Evolutionary conservation across 805 yeast genomes (phyloP).

Genomic region (Cyberlindnera bimundalis): DNA sequence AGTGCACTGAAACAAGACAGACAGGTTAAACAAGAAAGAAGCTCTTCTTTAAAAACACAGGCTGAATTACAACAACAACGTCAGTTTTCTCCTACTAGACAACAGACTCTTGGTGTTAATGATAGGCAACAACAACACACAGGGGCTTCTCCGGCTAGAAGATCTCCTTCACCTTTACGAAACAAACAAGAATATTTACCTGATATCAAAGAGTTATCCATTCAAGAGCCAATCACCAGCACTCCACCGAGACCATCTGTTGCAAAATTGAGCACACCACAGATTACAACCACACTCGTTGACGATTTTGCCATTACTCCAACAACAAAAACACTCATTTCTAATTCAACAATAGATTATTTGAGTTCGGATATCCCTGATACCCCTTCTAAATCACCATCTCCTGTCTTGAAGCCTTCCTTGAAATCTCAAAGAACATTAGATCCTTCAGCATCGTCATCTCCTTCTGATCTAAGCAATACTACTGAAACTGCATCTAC

Average conservation of each 20-base stretch:
- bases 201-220: conserved; percentile 14
- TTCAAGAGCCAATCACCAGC: background rate
- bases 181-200: conserved; percentile 8
- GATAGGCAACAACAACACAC: background rate
- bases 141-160: conserved; percentile 2
- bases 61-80: conserved; percentile 4
- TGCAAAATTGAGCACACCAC: conserved; percentile 1
- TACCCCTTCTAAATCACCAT: conserved; percentile 2
- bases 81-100: background rate
- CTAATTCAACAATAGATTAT: background rate
- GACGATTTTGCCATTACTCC: background rate
- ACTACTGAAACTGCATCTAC: conserved; percentile 11
- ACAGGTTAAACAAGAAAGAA: conserved; percentile 11
- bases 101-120: background rate
- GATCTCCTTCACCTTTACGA: conserved; percentile 22
- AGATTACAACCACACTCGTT: background rate
- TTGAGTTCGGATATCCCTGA: background rate
- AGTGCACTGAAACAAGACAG: conserved; percentile 18
- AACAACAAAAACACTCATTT: background rate
- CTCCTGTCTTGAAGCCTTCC: conserved; percentile 11
- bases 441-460: conserved; percentile 2
- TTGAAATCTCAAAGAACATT: conserved; percentile 1
- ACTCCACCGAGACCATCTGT: conserved; percentile 8
- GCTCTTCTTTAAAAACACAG: conserved; percentile 2
- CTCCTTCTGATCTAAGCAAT: conserved; percentile 13